These are phyloP conservation scores for Thielaviopsis cerberus DNA, from an alignment of 2,329 filamentous ascomycete species.

Conservation along the genomic window DNA sequence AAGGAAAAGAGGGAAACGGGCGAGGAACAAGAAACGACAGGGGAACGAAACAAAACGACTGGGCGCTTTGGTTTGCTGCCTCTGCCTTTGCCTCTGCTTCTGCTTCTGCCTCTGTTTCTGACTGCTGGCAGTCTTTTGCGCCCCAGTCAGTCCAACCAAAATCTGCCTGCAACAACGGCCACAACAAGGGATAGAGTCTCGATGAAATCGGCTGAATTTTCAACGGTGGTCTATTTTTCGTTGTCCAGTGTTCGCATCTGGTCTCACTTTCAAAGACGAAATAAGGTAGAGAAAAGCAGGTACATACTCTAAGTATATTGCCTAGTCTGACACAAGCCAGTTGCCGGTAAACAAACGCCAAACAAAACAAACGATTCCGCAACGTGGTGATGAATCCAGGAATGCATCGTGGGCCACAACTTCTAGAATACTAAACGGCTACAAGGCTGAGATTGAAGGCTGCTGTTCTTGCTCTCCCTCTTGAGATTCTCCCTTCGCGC, in stretches of 20 bases:
- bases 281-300: background rate
- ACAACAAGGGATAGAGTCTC: background rate
- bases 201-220: background rate
- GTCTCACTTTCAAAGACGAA: background rate
- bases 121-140: background rate
- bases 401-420: background rate
- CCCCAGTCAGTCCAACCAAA: background rate
- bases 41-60: background rate
- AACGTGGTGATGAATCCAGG: background rate
- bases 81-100: too few species aligned
- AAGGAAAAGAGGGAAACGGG: background rate
- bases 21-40: background rate
- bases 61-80: too few species aligned
- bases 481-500: background rate
- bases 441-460: background rate
- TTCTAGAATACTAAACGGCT: background rate
- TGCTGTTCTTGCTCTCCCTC: background rate
- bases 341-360: background rate
- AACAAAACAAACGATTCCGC: background rate
- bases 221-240: background rate
- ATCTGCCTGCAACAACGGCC: background rate
- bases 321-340: background rate
- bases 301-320: background rate
- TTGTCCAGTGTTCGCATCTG: background rate
- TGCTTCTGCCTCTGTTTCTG: background rate